Conservation (phyloP, 2,329 filamentous ascomycete genomes). For the Coleophoma crateriformis region DNA sequence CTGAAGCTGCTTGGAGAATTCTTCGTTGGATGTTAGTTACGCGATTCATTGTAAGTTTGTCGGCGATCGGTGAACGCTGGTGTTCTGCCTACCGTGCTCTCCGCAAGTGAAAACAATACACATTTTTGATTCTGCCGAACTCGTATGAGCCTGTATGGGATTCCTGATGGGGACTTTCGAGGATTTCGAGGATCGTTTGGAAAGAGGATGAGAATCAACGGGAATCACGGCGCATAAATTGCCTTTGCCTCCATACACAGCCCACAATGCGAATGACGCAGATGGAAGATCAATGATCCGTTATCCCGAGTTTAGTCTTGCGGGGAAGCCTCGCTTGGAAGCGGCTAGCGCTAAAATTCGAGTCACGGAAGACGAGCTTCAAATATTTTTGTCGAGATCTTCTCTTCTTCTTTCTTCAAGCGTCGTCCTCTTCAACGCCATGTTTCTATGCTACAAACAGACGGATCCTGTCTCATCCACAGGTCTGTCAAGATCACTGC, state of each 20-base stretch:
- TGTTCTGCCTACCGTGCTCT: constrained; percentile 22
- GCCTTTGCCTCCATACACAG: too few relatives aligned
- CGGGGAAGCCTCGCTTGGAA: neutral
- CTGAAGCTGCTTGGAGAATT: constrained; percentile 28
- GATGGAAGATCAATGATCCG: too few relatives aligned
- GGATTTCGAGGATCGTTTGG: too few relatives aligned
- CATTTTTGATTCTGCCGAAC: constrained; percentile 10
- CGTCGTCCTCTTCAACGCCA: constrained; percentile 85
- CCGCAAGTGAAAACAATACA: constrained; percentile 27
- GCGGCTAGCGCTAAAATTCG: too few relatives aligned
- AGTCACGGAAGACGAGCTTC: too few relatives aligned
- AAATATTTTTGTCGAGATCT: too few relatives aligned
- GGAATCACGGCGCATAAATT: too few relatives aligned
- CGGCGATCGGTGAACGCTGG: neutral
- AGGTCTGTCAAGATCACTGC: constrained; percentile 16
- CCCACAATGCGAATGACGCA: too few relatives aligned
- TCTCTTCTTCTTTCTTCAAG: constrained; percentile 40
- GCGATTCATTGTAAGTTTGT: neutral
- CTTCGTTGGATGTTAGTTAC: constrained; percentile 14
- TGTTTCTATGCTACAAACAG: constrained; percentile 91
- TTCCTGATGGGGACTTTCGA: neutral
- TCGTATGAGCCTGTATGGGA: neutral
- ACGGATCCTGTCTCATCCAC: constrained; percentile 36
- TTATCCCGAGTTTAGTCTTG: neutral
- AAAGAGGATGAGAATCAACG: too few relatives aligned